A percentile compares a stretch with the other conserved stretches of the same genome.
Evolutionary conservation across 2,329 filamentous ascomycete genomes (phyloP).

Genomic region (Fusarium sp.): DNA sequence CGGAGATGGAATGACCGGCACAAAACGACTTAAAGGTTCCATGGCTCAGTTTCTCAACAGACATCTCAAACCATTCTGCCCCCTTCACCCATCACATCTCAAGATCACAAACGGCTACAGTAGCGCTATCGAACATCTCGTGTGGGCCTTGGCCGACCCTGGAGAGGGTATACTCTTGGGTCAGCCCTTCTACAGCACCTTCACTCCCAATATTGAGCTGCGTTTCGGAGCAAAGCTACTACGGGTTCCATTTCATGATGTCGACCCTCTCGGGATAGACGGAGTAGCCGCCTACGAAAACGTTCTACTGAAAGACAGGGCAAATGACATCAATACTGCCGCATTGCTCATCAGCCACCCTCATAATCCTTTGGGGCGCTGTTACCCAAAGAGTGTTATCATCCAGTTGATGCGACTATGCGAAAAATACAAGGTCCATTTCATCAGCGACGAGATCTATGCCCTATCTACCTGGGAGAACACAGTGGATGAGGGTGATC

Average conservation of each 20-base stretch:
- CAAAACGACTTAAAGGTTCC: neutral
- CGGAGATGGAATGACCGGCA: neutral
- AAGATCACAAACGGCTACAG: neutral
- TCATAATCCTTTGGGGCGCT: neutral
- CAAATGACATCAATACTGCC: neutral
- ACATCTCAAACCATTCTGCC: neutral
- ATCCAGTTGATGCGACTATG: neutral
- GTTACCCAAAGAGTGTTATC: neutral
- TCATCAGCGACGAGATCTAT: neutral
- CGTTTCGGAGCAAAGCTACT: neutral
- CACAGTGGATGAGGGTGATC: neutral
- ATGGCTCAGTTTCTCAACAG: neutral
- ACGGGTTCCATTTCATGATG: neutral
- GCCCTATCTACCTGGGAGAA: neutral
- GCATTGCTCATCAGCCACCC: neutral
- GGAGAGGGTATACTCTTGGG: neutral
- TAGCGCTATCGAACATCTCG: neutral
- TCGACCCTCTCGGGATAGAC: neutral
- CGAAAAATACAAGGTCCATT: neutral
- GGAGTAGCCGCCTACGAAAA: neutral
- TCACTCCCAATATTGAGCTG: neutral
- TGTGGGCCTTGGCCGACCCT: neutral
- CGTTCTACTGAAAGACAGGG: neutral
- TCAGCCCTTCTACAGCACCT: neutral
- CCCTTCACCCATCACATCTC: neutral